These are phyloP conservation scores for Lycium barbarum DNA, from an alignment of 257 asterid species.

Conservation along the genomic window DNA sequence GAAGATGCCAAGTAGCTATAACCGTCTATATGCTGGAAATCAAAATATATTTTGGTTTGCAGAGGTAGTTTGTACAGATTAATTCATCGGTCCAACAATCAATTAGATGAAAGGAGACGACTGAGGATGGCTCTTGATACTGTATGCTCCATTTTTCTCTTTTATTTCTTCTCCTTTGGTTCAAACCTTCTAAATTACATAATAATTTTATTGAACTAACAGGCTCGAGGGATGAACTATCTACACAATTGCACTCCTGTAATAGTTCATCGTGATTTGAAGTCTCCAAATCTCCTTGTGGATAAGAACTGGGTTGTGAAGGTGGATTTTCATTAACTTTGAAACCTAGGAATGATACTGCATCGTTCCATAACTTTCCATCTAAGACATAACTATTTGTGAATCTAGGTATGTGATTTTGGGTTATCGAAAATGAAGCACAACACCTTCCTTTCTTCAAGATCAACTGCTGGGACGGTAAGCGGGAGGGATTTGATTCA, in stretches of 20 bases:
- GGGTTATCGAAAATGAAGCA: constrained; percentile 92
- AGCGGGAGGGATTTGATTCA: constrained; percentile 40
- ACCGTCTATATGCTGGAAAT: constrained; percentile 6
- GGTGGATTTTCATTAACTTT: constrained; percentile 55
- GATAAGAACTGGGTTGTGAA: constrained; percentile 98
- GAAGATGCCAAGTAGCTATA: constrained; percentile 8
- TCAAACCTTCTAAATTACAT: not conserved
- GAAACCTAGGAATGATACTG: constrained; percentile 23
- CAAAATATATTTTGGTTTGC: constrained; percentile 46
- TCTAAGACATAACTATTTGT: constrained; percentile 35
- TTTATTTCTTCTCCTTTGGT: constrained; percentile 17
- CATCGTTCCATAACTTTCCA: not conserved
- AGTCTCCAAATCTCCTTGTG: constrained; percentile 97
- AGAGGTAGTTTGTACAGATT: constrained; percentile 96
- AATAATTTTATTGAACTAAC: constrained; percentile 32
- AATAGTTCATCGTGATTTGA: constrained; percentile 94
- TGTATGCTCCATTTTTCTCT: constrained; percentile 53
- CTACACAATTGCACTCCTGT: constrained; percentile 89
- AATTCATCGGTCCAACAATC: constrained; percentile 90
- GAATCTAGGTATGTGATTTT: constrained; percentile 83
- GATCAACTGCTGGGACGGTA: constrained; percentile 99
- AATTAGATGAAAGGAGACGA: constrained; percentile 88
- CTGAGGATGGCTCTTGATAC: constrained; percentile 95
- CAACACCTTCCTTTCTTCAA: constrained; percentile 93
- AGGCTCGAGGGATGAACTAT: constrained; percentile 99